A percentile compares a stretch with the other conserved stretches of the same genome.
phyloP scores from a whole-genome alignment of 2,329 filamentous ascomycete genomes.

The Calonectria leucothoes region DNA sequence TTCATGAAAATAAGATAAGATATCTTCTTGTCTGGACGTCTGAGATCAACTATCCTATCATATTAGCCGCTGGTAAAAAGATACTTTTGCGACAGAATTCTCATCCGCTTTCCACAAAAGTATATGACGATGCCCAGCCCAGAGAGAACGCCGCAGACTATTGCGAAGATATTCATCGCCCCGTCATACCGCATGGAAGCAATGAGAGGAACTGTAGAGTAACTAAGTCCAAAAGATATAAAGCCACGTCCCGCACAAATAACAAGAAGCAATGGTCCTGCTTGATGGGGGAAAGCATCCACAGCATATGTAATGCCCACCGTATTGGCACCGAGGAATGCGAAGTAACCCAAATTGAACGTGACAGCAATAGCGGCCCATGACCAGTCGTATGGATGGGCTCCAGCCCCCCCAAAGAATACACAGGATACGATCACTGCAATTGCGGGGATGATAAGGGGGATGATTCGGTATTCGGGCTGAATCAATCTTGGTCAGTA shows the following conservation, averaged over 20 bases:
- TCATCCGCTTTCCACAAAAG: neutral
- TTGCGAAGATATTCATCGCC: slow-evolving; percentile 35
- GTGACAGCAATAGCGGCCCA: slow-evolving; percentile 34
- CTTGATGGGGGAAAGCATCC: slow-evolving; percentile 44
- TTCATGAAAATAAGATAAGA: no score
- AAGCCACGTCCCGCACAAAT: slow-evolving; percentile 40
- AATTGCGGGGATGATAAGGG: neutral
- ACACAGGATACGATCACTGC: slow-evolving; percentile 4
- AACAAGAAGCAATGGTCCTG: slow-evolving; percentile 38
- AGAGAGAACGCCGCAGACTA: slow-evolving; percentile 29
- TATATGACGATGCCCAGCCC: neutral
- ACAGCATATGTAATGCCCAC: slow-evolving; percentile 43
- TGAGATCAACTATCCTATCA: no score
- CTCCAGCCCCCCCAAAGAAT: slow-evolving; percentile 8
- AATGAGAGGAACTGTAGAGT: slow-evolving; percentile 35
- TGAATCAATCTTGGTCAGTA: neutral
- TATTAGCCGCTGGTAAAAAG: no score
- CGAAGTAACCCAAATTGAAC: slow-evolving; percentile 34
- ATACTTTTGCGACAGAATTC: neutral
- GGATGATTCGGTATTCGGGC: slow-evolving; percentile 15
- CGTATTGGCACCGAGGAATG: slow-evolving; percentile 41
- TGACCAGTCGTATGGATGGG: slow-evolving; percentile 16
- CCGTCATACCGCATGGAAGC: slow-evolving; percentile 32
- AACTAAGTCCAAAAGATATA: slow-evolving; percentile 41
- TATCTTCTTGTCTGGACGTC: no score